phyloP scores from a whole-genome alignment of 2,329 filamentous ascomycete genomes.

The Cercospora zeae-maydis region DNA sequence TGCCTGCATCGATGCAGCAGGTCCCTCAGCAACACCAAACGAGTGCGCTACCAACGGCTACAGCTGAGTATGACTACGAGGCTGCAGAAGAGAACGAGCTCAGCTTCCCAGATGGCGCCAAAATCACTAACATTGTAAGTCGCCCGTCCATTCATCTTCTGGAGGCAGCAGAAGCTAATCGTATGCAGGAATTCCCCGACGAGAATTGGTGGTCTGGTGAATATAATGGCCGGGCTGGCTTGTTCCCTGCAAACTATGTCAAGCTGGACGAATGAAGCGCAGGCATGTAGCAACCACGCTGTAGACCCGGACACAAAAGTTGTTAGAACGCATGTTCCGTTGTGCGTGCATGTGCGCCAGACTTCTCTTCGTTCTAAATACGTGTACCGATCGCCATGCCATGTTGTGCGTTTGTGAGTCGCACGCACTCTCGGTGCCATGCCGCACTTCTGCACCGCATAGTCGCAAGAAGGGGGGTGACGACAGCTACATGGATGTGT shows the following conservation, averaged over 20 bases:
- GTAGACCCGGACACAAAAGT: neutral
- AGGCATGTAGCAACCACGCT: neutral
- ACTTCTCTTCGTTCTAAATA: neutral
- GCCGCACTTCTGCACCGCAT: neutral
- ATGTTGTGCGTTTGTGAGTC: neutral
- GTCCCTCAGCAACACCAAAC: conserved; percentile 37
- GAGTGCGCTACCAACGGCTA: conserved; percentile 57
- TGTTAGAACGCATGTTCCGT: neutral
- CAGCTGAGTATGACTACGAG: conserved; percentile 91
- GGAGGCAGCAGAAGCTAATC: conserved; percentile 26
- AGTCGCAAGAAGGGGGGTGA: neutral
- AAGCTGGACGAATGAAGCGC: conserved; percentile 42
- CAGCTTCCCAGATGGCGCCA: conserved; percentile 86
- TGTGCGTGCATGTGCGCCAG: neutral
- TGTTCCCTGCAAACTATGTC: conserved; percentile 65
- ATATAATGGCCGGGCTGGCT: conserved; percentile 71
- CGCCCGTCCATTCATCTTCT: neutral
- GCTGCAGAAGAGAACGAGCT: conserved; percentile 87
- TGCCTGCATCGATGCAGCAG: conserved; percentile 29
- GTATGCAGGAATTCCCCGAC: conserved; percentile 78
- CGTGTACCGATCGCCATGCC: neutral
- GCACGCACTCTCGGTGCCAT: neutral
- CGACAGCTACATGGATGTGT: neutral
- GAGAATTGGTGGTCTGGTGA: conserved; percentile 98
- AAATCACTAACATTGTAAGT: conserved; percentile 72